Evolutionary conservation across 768 basidiomycete genomes (phyloP), one percentile per base, ranked within the genome.

Genomic region (Trametes sanguinea): DNA sequence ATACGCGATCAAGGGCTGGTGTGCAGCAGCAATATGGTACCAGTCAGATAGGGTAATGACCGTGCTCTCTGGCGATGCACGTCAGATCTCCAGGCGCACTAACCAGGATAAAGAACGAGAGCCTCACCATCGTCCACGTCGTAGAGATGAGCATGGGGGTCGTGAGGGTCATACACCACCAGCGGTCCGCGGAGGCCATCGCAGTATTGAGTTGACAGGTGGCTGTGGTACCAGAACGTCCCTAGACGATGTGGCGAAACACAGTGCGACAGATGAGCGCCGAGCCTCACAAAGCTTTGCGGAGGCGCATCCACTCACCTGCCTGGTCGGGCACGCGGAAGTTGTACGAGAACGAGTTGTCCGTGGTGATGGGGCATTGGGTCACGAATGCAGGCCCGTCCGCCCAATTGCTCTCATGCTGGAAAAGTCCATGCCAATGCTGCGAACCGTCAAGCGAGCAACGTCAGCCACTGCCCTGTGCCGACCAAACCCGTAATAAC

Each of bases 361-460:
- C 76, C 0, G 81, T 55, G 17, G 63, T 58, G 39, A 75, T 73
- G 2, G 74, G 74, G 47, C 74, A 75, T 56, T 75, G 74, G 65
- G 77, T 82, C 37, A 82, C 81, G 60, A 81, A 81, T 2, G 76
- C 68, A 11, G 74, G 45, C 6, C 83, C 83, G 51, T 84, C 83
- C 51, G 78, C 80, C 37, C 77, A 73, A 4, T 77, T 78, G 13
- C 75, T 72, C 10, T 71, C 70, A 16, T 73, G 60, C 63, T 83
- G 81, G 60, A 77, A 79, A 7, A 83, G 37, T 7, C 82, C 82
- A 58, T 83, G 82, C 82, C 82, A 83, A 32, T 71, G 70, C 70
- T 71, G 40, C 17, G 22, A 37, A 33, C 27, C 16, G 40, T n/a
- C 9, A 37, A 33, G 32, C 16, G 76, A 61, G 77, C 76, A 16